A percentile compares a stretch with the other conserved stretches of the same genome.
These are phyloP conservation scores for Zarea fungicola DNA, from an alignment of 2,329 filamentous ascomycete species.

Conservation along the genomic window DNA sequence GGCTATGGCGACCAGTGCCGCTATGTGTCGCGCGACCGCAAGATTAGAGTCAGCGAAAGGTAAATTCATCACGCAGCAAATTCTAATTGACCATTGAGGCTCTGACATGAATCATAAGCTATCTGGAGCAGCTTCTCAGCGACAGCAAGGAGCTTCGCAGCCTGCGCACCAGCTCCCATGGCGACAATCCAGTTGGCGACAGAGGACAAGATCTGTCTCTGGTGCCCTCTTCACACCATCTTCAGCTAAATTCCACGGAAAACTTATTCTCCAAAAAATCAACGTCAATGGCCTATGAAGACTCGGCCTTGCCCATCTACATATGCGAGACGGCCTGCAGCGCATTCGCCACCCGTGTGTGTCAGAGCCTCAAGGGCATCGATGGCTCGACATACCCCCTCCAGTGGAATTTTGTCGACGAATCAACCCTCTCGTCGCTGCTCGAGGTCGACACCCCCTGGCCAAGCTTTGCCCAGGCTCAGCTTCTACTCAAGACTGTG, in stretches of 20 bases:
- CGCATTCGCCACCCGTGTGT: background rate
- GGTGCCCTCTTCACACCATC: too few species aligned
- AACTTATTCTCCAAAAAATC: too few species aligned
- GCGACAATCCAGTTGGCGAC: too few species aligned
- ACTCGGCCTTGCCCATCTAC: too few species aligned
- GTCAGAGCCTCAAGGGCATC: background rate
- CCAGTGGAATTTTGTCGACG: background rate
- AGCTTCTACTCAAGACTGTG: background rate
- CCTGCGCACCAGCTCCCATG: too few species aligned
- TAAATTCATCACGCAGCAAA: background rate
- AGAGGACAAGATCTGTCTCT: too few species aligned
- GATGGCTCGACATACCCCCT: background rate
- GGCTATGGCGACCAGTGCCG: background rate
- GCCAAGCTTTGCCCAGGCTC: background rate
- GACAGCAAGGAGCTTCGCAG: background rate
- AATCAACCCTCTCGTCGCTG: background rate
- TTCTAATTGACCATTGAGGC: background rate
- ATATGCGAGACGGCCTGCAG: background rate
- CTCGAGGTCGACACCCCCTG: background rate
- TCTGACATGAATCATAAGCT: background rate
- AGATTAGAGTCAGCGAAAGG: background rate
- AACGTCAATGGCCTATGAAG: too few species aligned
- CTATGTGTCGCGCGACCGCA: background rate
- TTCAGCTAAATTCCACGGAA: too few species aligned
- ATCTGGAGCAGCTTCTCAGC: background rate